Conservation (phyloP, 139 green algal species). For the Chlorella sorokiniana region DNA sequence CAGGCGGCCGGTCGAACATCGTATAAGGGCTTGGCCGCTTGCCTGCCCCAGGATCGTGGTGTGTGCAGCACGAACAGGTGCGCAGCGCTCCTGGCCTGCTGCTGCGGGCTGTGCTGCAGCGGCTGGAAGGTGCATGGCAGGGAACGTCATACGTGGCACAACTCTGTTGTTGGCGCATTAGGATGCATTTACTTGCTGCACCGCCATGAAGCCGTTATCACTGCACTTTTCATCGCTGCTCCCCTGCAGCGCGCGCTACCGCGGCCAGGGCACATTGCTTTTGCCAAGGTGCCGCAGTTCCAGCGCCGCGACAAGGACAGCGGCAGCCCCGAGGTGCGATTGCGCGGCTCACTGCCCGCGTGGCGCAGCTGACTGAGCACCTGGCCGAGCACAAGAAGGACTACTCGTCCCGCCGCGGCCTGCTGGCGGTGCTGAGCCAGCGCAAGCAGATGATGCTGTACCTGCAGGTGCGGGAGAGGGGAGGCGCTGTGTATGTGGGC, state of each 20-base stretch:
- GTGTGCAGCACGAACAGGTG: too few relatives aligned
- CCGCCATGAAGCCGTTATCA: too few relatives aligned
- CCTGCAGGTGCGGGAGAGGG: constrained; percentile 37
- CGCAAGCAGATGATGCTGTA: constrained; percentile 62
- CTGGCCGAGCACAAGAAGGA: constrained; percentile 69
- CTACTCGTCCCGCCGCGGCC: constrained; percentile 51
- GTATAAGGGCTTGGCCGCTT: too few relatives aligned
- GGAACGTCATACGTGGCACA: too few relatives aligned
- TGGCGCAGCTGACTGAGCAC: constrained; percentile 67
- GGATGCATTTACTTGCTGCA: too few relatives aligned
- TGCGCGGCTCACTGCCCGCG: constrained; percentile 53
- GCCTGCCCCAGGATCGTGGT: too few relatives aligned
- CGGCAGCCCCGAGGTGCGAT: constrained; percentile 65
- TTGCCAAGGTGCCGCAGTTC: constrained; percentile 51
- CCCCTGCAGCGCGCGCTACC: constrained; percentile 49
- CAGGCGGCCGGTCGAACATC: too few relatives aligned
- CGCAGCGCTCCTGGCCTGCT: too few relatives aligned
- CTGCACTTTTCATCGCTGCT: too few relatives aligned
- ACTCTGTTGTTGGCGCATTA: too few relatives aligned
- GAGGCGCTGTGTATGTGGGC: neutral
- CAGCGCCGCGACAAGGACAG: constrained; percentile 45
- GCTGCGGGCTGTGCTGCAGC: too few relatives aligned
- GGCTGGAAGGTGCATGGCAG: too few relatives aligned
- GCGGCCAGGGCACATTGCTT: constrained; percentile 58
- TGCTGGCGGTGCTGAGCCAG: constrained; percentile 51